A percentile compares a stretch with the other conserved stretches of the same genome.
Conservation (phyloP, 2,329 filamentous ascomycete genomes). For the Bretziella fagacearum region DNA sequence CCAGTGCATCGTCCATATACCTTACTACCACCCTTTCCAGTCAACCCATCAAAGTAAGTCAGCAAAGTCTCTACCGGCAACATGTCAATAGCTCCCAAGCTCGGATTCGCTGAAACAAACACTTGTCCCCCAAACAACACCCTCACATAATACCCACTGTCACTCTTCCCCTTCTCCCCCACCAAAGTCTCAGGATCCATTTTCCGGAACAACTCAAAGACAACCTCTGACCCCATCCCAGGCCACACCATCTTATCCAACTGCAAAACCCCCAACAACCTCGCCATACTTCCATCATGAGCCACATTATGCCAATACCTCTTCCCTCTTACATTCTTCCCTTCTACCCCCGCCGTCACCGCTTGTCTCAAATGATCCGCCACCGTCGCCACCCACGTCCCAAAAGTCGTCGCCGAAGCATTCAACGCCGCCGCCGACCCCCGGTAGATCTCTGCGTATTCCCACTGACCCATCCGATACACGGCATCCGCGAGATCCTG, state of each 20-base stretch:
- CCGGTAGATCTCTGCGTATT: conserved; percentile 65
- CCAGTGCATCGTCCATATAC: conserved; percentile 24
- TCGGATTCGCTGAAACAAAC: conserved; percentile 49
- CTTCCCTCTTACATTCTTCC: conserved; percentile 10
- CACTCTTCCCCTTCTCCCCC: conserved; percentile 10
- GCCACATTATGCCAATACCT: conserved; percentile 61
- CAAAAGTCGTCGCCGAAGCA: conserved; percentile 44
- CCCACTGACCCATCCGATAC: conserved; percentile 62
- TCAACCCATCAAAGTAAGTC: conserved; percentile 53
- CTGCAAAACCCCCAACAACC: conserved; percentile 53
- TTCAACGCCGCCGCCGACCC: conserved; percentile 44
- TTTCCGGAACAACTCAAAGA: conserved; percentile 54
- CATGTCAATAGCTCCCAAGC: conserved; percentile 54
- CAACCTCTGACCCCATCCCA: conserved; percentile 63
- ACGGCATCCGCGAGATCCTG: conserved; percentile 48
- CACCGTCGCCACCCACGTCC: conserved; percentile 60
- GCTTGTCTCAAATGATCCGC: conserved; percentile 46
- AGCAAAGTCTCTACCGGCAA: conserved; percentile 47
- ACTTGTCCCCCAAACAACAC: conserved; percentile 56
- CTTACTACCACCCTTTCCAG: conserved; percentile 34
- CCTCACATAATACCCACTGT: conserved; percentile 35
- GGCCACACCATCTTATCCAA: conserved; percentile 67
- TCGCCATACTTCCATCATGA: conserved; percentile 57
- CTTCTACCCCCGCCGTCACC: conserved; percentile 24
- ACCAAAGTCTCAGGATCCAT: conserved; percentile 1